These are phyloP conservation scores for Pseudogymnoascus sp. DNA, from an alignment of 2,329 filamentous ascomycete species.

Conservation along the genomic window DNA sequence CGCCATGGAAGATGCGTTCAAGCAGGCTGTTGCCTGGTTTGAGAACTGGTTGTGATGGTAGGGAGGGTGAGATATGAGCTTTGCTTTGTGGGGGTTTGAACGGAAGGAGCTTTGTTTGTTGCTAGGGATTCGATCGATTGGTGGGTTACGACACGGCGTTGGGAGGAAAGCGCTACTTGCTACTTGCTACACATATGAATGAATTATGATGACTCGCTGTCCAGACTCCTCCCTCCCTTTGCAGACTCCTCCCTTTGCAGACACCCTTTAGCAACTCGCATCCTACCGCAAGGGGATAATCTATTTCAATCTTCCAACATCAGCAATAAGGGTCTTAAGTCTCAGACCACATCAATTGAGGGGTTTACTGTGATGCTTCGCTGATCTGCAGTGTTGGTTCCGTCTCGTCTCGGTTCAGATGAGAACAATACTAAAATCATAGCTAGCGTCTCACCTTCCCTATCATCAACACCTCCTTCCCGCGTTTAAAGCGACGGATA, in stretches of 20 bases:
- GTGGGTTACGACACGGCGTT: not conserved
- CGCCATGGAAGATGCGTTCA: slow-evolving; percentile 75
- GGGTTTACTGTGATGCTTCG: not conserved
- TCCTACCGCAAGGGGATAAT: not conserved
- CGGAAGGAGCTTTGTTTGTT: not conserved
- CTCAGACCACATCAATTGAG: not conserved
- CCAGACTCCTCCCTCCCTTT: not conserved
- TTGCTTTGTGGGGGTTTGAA: not conserved
- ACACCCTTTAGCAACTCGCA: not conserved
- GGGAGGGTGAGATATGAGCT: not conserved
- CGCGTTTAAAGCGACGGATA: not conserved
- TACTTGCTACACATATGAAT: slow-evolving; percentile 2
- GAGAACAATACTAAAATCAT: not conserved
- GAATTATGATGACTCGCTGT: not conserved
- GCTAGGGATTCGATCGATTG: not conserved
- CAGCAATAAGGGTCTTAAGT: not conserved
- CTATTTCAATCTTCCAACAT: not conserved
- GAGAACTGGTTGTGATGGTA: slow-evolving; percentile 42
- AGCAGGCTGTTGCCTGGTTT: slow-evolving; percentile 74
- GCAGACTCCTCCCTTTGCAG: not conserved
- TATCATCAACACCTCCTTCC: not conserved
- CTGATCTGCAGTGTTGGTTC: not conserved
- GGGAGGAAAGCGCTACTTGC: not conserved
- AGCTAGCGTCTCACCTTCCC: not conserved
- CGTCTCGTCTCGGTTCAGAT: not conserved